A percentile compares a stretch with the other conserved stretches of the same genome.
These are phyloP conservation scores for Fusarium fracticaudum DNA, from an alignment of 2,329 filamentous ascomycete species.

Conservation along the genomic window DNA sequence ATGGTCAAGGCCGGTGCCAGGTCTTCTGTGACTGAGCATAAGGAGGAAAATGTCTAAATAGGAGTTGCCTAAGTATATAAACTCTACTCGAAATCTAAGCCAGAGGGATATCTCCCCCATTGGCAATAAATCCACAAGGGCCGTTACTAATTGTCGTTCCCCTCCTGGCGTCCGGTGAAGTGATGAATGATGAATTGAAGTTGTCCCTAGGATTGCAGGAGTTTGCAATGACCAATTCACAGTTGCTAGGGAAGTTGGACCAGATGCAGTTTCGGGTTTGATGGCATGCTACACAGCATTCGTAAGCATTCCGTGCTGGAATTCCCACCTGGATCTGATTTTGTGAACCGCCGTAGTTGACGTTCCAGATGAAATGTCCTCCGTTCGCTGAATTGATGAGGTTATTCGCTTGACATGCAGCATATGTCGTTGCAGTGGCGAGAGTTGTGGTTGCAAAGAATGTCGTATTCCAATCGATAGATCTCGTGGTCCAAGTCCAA, in stretches of 20 bases:
- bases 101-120: background rate
- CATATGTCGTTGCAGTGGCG: background rate
- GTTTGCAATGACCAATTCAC: background rate
- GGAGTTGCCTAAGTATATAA: too few relatives aligned
- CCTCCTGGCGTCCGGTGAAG: background rate
- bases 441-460: background rate
- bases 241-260: background rate
- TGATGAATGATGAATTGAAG: background rate
- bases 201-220: background rate
- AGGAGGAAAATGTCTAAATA: slow-evolving; percentile 30
- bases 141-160: background rate
- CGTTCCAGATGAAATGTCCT: background rate
- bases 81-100: background rate
- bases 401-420: background rate
- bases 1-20: slow-evolving; percentile 26
- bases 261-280: background rate
- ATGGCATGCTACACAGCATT: background rate
- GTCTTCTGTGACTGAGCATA: slow-evolving; percentile 31
- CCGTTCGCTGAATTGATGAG: background rate
- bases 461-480: background rate
- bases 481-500: background rate
- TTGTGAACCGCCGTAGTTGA: background rate
- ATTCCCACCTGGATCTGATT: background rate
- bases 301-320: background rate
- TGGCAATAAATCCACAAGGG: background rate